Percentiles rank a stretch among this genome's conserved stretches.
Evolutionary conservation across 2,329 filamentous ascomycete species (phyloP).

Genomic region (Magnaporthiopsis poae): DNA sequence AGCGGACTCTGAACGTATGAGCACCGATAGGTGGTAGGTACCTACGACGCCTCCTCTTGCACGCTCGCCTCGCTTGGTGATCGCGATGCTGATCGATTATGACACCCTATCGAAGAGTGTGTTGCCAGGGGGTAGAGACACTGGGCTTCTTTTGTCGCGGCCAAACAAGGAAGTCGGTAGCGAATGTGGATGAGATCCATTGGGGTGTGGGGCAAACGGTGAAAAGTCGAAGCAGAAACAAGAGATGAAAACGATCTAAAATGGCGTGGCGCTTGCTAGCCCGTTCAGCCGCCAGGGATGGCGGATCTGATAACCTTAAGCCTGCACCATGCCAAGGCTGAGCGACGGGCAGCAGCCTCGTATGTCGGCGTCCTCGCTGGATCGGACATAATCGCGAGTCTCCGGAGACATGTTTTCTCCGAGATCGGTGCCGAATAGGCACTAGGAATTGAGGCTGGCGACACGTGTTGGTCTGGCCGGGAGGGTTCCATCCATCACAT

Average conservation of each 20-base stretch:
- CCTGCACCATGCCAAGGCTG: too few species aligned
- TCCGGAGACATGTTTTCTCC: not conserved
- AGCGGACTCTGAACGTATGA: too few species aligned
- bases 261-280: not conserved
- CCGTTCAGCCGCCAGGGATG: not conserved
- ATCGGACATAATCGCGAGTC: not conserved
- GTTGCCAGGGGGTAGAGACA: too few species aligned
- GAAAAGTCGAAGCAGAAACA: not conserved
- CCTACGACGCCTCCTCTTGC: not conserved
- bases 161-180: too few species aligned
- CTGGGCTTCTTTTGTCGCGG: too few species aligned
- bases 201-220: not conserved
- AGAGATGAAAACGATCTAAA: not conserved
- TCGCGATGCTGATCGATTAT: too few species aligned
- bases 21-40: too few species aligned
- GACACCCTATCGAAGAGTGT: too few species aligned
- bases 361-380: not conserved
- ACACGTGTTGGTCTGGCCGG: not conserved
- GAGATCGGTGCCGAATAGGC: not conserved
- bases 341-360: not conserved
- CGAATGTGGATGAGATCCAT: not conserved
- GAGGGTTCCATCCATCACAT: not conserved
- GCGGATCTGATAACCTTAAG: slow-evolving; percentile 15
- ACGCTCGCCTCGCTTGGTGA: not conserved
- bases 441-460: not conserved